Base-by-base conservation (phyloP, 1,139 yeast genomes). In the Meyerozyma elateridarum region DNA sequence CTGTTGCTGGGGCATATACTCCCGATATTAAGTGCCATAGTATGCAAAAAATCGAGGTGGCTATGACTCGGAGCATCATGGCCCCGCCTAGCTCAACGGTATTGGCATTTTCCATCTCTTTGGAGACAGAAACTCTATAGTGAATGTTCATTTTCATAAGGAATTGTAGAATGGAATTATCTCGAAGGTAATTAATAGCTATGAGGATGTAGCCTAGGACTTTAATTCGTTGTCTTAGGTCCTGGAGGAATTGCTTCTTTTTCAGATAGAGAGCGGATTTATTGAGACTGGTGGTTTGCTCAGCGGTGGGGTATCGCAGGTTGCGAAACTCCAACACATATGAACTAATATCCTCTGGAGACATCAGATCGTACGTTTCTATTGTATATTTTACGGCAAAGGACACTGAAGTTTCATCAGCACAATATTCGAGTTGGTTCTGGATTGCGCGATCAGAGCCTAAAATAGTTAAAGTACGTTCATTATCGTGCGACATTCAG, bases 211-310 rank as follows among this genome's bases (percentile, higher is more conserved):
- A 54, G 15, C 68, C 70, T 4, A 59, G 30, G 15, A 52, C 44
- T 31, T 53, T 51, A 14, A 61, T 25, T 2, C 58, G 46, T 33
- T 55, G 54, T 28, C 64, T 50, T 15, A 67, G 42, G 28, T 66
- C 67, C 19, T 46, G 47, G 4, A 66, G 46, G 35, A 66, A 68
- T 44, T 45, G 54, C 43, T 62, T 61, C 49, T 64, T 66, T 15
- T 70, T 53, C 40, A 62, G 63, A 37, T 64, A 62, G 16, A 66
- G 53, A 20, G 58, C 53, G n/a, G 55, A 37, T 2, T 56, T 55
- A 44, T 66, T 67, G 40, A 64, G 61, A 20, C 37, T 38, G 11
- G 53, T 41, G 4, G 69, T 65, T 45, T 67, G 62, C 30, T 64
- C 66, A 8, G 53, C 54, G 0, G 64, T 55, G 3, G 74, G 74